Base-by-base conservation (phyloP, 495 filamentous ascomycete genomes). In the Aspergillus saccharolyticus region DNA sequence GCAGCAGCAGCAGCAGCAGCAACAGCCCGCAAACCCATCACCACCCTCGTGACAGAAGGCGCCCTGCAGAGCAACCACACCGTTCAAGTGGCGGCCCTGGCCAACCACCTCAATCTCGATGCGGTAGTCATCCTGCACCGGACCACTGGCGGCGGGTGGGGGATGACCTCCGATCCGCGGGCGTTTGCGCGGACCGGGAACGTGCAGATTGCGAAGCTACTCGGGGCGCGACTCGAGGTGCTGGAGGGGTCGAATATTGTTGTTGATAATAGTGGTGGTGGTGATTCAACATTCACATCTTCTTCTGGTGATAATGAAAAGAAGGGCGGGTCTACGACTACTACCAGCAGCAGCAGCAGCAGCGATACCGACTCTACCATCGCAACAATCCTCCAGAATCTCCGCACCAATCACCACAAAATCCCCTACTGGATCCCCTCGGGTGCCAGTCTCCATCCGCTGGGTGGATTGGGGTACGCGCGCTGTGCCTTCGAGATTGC, bases 1-100 rank as follows among this genome's bases (percentile, higher is more conserved):
- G 22, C 47, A 24, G 9, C 21, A 20, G 15, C 20, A 30, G 16
- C 47, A 14, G 3, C 46, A 24, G 2, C 33, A 39, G 2, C 33
- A 39, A 19, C 8, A 24, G 10, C 30, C 51, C 33, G 47, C 61
- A 48, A 43, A 22, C 18, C 60, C 63, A 20, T n/a, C n/a, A 74
- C 70, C 28, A 71, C 61, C 10, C 64, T 75, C 8, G 68, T 75
- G 9, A 75, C 73, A n/a, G 73, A 74, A 49, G 73, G 73, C 42
- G 73, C 71, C 9, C 56, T 76, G 28, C 73, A 76, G 57, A 74
- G 71, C 54, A 76, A 76, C 57, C 73, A 76, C 62, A 74, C 71
- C 14, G 65, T 74, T 0, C 73, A 76, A 62, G 73, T 76, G 1
- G 62, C 67, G 20, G 60, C 71, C 1, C 55, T 73, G 2, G 73